phyloP scores from a whole-genome alignment of 495 filamentous ascomycete species.

The Xylaria venustula region DNA sequence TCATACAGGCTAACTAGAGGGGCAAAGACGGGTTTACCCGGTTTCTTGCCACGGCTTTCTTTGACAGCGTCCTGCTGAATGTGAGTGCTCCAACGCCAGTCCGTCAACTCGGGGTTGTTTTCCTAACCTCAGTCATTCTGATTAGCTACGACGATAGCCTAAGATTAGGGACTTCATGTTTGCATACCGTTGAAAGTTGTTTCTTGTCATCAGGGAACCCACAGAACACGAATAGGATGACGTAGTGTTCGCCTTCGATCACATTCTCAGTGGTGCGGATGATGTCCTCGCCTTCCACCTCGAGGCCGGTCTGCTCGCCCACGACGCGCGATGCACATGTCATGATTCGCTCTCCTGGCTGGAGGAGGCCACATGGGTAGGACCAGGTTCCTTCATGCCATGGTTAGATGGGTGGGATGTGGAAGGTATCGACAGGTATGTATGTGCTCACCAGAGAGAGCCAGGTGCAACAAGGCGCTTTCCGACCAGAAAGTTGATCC shows the following conservation, averaged over 20 bases:
- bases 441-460: background rate
- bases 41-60: background rate
- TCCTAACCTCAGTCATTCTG: background rate
- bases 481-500: conserved; percentile 2
- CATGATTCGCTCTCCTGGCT: background rate
- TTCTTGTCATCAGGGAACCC: background rate
- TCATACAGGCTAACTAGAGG: background rate
- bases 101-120: background rate
- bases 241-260: conserved; percentile 2
- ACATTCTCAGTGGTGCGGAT: conserved; percentile 8
- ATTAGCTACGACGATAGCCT: background rate
- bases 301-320: conserved; percentile 2
- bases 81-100: conserved; percentile 4
- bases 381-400: conserved; percentile 1
- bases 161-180: background rate
- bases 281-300: background rate
- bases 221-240: conserved; percentile 1
- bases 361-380: conserved; percentile 7
- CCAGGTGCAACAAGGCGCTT: conserved; percentile 7
- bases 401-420: background rate
- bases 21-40: conserved; percentile 4
- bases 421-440: background rate
- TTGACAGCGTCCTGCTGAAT: background rate
- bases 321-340: background rate
- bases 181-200: background rate